phyloP scores from a whole-genome alignment of 352 stramenopile genomes.

The Thraustochytrium sp. region DNA sequence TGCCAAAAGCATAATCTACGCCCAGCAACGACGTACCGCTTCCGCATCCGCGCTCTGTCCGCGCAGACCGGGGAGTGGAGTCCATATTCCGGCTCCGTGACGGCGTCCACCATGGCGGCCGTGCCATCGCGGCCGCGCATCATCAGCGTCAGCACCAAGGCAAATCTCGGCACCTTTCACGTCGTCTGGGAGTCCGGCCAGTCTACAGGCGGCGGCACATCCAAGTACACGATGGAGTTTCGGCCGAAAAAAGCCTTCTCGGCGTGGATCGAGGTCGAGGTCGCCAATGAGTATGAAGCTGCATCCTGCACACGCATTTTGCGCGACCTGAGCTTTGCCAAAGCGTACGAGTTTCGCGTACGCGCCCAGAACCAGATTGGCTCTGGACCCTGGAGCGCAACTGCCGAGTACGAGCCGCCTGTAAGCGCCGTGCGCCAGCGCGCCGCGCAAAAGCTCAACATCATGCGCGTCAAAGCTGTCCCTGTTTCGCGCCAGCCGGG shows the following conservation, averaged over 20 bases:
- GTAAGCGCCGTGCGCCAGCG: neutral
- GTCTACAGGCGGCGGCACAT: neutral
- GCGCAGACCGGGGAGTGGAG: slow-evolving; percentile 30
- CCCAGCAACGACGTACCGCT: neutral
- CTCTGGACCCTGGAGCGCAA: neutral
- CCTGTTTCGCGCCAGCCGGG: neutral
- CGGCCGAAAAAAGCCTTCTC: neutral
- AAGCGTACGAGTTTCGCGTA: slow-evolving; percentile 16
- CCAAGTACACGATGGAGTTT: neutral
- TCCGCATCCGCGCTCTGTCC: slow-evolving; percentile 5
- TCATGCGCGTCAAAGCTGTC: neutral
- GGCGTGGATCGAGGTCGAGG: slow-evolving; percentile 21
- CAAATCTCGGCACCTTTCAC: neutral
- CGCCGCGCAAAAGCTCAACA: neutral
- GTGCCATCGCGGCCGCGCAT: slow-evolving; percentile 2
- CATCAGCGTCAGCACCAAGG: neutral
- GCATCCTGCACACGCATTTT: slow-evolving; percentile 9
- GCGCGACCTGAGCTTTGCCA: neutral
- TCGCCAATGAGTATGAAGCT: slow-evolving; percentile 16
- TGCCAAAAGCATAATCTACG: slow-evolving; percentile 35
- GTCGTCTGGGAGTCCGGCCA: neutral
- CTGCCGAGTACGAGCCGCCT: neutral
- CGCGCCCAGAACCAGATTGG: slow-evolving; percentile 5
- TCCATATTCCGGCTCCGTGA: neutral
- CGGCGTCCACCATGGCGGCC: neutral